phyloP scores from a whole-genome alignment of 225 moss, liverwort and hornwort genomes.

The Physcomitrium patens region DNA sequence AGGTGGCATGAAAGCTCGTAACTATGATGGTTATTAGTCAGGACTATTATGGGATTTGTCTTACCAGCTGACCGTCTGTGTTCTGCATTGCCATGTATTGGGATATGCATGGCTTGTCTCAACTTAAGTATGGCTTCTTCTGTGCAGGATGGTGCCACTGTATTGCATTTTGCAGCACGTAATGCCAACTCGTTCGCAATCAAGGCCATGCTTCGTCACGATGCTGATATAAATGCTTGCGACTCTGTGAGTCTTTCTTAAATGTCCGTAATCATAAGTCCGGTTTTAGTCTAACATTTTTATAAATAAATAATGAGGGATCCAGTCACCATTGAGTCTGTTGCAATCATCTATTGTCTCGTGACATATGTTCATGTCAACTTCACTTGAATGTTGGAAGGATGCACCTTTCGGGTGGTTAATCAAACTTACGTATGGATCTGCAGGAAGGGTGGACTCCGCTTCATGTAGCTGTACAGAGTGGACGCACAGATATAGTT shows the following conservation, averaged over 20 bases:
- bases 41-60: slow-evolving; percentile 15
- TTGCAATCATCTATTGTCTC: background rate
- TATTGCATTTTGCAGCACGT: slow-evolving; percentile 81
- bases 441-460: slow-evolving; percentile 88
- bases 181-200: slow-evolving; percentile 60
- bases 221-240: slow-evolving; percentile 67
- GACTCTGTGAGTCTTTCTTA: slow-evolving; percentile 53
- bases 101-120: background rate
- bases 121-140: slow-evolving; percentile 16
- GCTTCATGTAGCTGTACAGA: slow-evolving; percentile 85
- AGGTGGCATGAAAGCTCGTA: slow-evolving; percentile 15
- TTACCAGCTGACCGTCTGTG: slow-evolving; percentile 23
- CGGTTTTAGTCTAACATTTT: background rate
- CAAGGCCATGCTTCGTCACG: slow-evolving; percentile 68
- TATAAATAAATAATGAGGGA: slow-evolving; percentile 18
- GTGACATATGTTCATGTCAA: too few species aligned
- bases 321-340: slow-evolving; percentile 1
- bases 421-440: slow-evolving; percentile 25
- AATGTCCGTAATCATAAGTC: background rate
- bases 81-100: background rate
- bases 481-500: slow-evolving; percentile 77
- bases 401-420: slow-evolving; percentile 14
- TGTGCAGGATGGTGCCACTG: slow-evolving; percentile 69
- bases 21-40: slow-evolving; percentile 6
- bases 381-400: background rate